Conservation (phyloP, 78 protist genomes). For the Dictyostelium firmibasis region DNA sequence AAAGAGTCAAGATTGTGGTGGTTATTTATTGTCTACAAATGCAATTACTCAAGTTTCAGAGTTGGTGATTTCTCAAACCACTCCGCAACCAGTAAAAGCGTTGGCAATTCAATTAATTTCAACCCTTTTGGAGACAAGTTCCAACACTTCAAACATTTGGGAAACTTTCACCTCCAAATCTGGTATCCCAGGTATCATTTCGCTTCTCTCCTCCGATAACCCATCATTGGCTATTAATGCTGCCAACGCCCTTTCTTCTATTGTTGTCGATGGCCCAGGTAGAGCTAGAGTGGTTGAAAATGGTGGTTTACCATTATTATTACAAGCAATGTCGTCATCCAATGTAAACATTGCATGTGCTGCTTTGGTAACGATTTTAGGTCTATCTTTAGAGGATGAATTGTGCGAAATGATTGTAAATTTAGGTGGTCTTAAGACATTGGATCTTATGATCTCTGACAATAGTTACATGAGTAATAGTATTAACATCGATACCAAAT, state of each 20-base stretch:
- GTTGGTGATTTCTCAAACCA: slow-evolving; percentile 14
- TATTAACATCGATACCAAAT: slow-evolving; percentile 36
- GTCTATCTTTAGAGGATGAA: slow-evolving; percentile 65
- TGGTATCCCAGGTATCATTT: slow-evolving; percentile 66
- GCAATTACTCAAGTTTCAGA: slow-evolving; percentile 47
- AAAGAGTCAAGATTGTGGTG: slow-evolving; percentile 65
- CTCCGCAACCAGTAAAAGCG: slow-evolving; percentile 18
- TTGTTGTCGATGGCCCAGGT: slow-evolving; percentile 76
- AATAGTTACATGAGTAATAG: slow-evolving; percentile 10
- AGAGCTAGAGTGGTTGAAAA: slow-evolving; percentile 58
- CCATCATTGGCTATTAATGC: slow-evolving; percentile 15
- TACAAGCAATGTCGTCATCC: slow-evolving; percentile 8
- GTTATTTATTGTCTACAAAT: slow-evolving; percentile 39
- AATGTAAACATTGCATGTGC: slow-evolving; percentile 50
- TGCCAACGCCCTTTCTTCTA: slow-evolving; percentile 39
- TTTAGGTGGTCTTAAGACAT: slow-evolving; percentile 26
- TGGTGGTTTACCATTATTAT: slow-evolving; percentile 36
- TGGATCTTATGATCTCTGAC: neutral
- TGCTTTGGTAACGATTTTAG: slow-evolving; percentile 25
- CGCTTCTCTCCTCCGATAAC: slow-evolving; percentile 17
- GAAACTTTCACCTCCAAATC: slow-evolving; percentile 53
- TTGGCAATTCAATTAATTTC: slow-evolving; percentile 61
- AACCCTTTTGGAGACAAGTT: slow-evolving; percentile 14
- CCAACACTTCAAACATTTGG: slow-evolving; percentile 61
- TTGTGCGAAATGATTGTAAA: slow-evolving; percentile 53